These are phyloP conservation scores for Dalechampia spathulata DNA, from an alignment of 441 rosid genomes.

Conservation along the genomic window DNA sequence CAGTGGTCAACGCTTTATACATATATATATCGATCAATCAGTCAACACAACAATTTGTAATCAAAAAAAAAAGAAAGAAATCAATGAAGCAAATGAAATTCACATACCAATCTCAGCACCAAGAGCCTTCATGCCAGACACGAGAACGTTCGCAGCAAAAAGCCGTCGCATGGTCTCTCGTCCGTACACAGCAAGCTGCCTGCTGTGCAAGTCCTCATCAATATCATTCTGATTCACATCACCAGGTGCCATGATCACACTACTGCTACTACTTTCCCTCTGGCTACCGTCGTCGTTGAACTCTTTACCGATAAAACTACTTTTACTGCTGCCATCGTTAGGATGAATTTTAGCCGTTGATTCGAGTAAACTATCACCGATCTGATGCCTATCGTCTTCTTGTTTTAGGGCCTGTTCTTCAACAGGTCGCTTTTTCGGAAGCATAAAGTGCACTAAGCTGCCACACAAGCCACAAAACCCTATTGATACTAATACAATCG, in stretches of 20 bases:
- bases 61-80: no score
- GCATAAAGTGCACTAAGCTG: slow-evolving; percentile 46
- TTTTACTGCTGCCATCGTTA: slow-evolving; percentile 6
- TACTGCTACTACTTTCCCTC: not conserved
- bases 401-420: slow-evolving; percentile 12
- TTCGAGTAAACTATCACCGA: slow-evolving; percentile 13
- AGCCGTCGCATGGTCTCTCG: slow-evolving; percentile 91
- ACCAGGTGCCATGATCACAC: slow-evolving; percentile 48
- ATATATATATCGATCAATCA: no score
- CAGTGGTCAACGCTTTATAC: no score
- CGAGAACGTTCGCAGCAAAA: slow-evolving; percentile 67
- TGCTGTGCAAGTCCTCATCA: slow-evolving; percentile 88
- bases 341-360: slow-evolving; percentile 1
- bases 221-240: slow-evolving; percentile 51
- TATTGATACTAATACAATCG: slow-evolving; percentile 23
- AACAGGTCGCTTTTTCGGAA: slow-evolving; percentile 46
- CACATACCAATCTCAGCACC: slow-evolving; percentile 81
- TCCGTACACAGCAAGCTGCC: slow-evolving; percentile 92
- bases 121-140: slow-evolving; percentile 85
- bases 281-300: slow-evolving; percentile 6
- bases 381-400: slow-evolving; percentile 33
- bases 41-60: no score
- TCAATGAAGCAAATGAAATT: not conserved
- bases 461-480: slow-evolving; percentile 34
- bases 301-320: slow-evolving; percentile 8